Evolutionary conservation across 176 grass and related monocot genomes (phyloP).

Genomic region (Chrysopogon serrulatus): DNA sequence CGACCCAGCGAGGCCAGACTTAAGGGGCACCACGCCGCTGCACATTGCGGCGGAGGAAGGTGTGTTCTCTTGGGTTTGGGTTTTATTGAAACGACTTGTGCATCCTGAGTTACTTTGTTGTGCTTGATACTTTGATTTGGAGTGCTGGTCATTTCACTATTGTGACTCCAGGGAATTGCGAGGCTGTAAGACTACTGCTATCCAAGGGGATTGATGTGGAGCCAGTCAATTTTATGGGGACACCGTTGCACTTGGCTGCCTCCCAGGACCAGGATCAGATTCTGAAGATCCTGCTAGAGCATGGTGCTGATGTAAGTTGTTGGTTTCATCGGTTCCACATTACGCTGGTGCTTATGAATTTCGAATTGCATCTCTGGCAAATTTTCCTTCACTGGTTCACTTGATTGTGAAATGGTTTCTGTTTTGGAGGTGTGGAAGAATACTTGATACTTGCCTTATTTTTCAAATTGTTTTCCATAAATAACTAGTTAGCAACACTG

Average conservation of each 20-base stretch:
- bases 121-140: neutral
- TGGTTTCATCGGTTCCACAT: neutral
- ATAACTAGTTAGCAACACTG: neutral
- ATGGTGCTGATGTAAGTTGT: constrained; percentile 45
- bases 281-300: constrained; percentile 38
- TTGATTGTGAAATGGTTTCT: neutral
- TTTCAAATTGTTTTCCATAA: neutral
- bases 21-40: constrained; percentile 22
- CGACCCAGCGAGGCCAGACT: constrained; percentile 7
- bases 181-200: constrained; percentile 18
- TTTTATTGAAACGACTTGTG: neutral
- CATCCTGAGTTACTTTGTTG: neutral
- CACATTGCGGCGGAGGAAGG: constrained; percentile 28
- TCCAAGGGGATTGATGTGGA: constrained; percentile 42
- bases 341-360: neutral
- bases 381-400: neutral
- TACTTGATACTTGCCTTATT: neutral
- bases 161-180: constrained; percentile 12
- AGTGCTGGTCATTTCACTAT: neutral
- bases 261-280: neutral
- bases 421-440: neutral
- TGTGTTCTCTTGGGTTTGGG: neutral
- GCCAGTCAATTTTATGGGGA: neutral
- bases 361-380: neutral
- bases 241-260: constrained; percentile 36